Percentiles rank a stretch among this genome's conserved stretches.
These are phyloP conservation scores for Dryas drummondii DNA, from an alignment of 306 rosid genomes.

Conservation along the genomic window DNA sequence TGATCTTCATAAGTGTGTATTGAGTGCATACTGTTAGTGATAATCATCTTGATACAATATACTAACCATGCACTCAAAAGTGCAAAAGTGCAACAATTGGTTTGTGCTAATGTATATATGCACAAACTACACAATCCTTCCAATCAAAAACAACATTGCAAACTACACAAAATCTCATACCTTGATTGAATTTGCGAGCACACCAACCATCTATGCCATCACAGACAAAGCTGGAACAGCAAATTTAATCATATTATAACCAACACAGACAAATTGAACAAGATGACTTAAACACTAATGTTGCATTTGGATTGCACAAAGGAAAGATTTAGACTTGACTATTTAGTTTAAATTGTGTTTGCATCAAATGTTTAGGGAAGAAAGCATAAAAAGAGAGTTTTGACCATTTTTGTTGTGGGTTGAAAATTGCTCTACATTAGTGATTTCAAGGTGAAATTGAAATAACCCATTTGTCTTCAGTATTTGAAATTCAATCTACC, in stretches of 20 bases:
- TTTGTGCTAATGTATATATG: background rate
- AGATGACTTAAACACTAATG: slow-evolving; percentile 1
- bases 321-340: background rate
- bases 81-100: background rate
- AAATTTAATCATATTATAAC: slow-evolving; percentile 24
- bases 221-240: slow-evolving; percentile 78
- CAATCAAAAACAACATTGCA: background rate
- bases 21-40: background rate
- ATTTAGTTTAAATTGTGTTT: background rate
- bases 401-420: background rate
- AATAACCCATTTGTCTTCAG: background rate
- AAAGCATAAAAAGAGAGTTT: background rate
- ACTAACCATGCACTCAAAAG: background rate
- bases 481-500: background rate
- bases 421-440: background rate
- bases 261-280: slow-evolving; percentile 20
- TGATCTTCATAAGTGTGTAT: background rate
- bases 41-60: background rate
- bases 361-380: background rate
- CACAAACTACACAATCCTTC: background rate
- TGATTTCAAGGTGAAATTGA: background rate
- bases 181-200: slow-evolving; percentile 99
- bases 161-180: slow-evolving; percentile 34
- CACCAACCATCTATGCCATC: slow-evolving; percentile 99
- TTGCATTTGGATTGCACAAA: background rate